Conservation (phyloP, 495 filamentous ascomycete genomes). For the Aspergillus hancockii region DNA sequence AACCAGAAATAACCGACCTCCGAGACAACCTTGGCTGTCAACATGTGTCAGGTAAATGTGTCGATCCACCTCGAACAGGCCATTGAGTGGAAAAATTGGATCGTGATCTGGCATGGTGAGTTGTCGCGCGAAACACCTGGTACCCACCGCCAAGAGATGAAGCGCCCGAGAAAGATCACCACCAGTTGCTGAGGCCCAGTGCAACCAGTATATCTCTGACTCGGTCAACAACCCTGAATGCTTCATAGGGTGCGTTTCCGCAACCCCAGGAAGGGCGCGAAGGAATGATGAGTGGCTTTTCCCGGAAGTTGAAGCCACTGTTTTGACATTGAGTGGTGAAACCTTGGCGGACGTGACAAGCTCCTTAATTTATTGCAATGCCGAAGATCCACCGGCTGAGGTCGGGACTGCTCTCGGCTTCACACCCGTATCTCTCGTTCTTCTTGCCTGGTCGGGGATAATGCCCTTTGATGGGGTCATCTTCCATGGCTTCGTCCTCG, state of each 20-base stretch:
- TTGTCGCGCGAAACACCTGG: no score
- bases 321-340: not conserved
- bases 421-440: not conserved
- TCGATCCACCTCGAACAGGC: not conserved
- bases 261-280: not conserved
- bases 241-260: not conserved
- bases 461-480: not conserved
- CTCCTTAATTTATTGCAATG: not conserved
- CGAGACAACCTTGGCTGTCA: not conserved
- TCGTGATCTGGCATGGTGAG: no score
- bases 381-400: not conserved
- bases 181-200: not conserved
- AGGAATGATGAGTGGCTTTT: not conserved
- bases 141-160: not conserved
- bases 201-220: not conserved
- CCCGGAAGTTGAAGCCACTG: not conserved
- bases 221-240: not conserved
- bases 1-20: not conserved
- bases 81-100: no score
- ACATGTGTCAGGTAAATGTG: not conserved
- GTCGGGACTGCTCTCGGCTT: not conserved
- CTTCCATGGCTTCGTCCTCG: no score
- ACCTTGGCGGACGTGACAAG: not conserved
- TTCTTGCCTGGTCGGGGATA: not conserved
- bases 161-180: not conserved